Evolutionary conservation across 1,284 basidiomycete genomes (phyloP).

Genomic region (Peniophora sp.): DNA sequence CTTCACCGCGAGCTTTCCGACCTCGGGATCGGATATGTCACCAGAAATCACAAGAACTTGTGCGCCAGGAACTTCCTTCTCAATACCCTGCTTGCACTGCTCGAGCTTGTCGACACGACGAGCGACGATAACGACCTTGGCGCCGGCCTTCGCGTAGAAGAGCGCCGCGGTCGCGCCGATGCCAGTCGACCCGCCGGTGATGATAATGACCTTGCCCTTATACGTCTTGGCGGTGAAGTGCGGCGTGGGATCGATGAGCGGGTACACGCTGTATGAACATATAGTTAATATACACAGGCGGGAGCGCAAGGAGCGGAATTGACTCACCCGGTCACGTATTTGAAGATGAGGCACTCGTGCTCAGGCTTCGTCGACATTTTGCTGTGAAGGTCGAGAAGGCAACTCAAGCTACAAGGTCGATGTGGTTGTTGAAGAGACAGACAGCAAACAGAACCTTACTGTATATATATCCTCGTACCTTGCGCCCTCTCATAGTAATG

Average conservation of each 20-base stretch:
- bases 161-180: background rate
- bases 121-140: background rate
- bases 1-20: background rate
- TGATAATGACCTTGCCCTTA: background rate
- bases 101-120: background rate
- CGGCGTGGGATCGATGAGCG: background rate
- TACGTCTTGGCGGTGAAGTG: background rate
- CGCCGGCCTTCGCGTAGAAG: constrained; percentile 1
- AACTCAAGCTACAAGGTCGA: too few relatives aligned
- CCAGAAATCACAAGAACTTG: background rate
- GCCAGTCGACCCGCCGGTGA: constrained; percentile 1
- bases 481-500: too few relatives aligned
- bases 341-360: too few relatives aligned
- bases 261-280: background rate
- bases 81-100: background rate
- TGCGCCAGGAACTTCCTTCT: background rate
- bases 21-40: background rate
- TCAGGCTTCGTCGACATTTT: too few relatives aligned
- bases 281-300: too few relatives aligned
- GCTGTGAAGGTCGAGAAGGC: too few relatives aligned
- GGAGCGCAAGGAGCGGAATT: too few relatives aligned
- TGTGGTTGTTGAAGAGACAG: too few relatives aligned
- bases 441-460: too few relatives aligned
- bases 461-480: too few relatives aligned
- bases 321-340: too few relatives aligned